Evolutionary conservation across 2,329 filamentous ascomycete genomes (phyloP), one percentile per base, ranked within the genome.

Genomic region (Hypomyces rosellus): DNA sequence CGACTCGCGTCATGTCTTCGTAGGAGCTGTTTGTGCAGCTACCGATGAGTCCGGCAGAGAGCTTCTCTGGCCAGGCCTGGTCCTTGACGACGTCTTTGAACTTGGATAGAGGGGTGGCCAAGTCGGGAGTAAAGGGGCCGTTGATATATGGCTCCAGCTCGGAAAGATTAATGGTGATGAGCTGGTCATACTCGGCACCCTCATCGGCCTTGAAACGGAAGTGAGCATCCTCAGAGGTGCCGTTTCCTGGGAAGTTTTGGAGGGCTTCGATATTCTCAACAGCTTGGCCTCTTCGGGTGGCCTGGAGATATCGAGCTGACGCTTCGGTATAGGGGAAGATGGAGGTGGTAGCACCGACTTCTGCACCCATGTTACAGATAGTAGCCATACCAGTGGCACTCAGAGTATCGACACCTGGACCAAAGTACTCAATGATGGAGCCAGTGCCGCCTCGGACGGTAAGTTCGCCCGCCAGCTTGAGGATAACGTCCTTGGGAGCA

Each of bases 11-110:
- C 93, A 99, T 99, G 67, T 99, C 93, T 71, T 96, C 87, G 69
- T 97, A 99, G 2, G 93, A 97, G 68, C 89, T 95, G 78, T 99
- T 99, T 46, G 93, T 99, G 77, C 93, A 99, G 73, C 90, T 96
- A 54, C 93, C 93, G 65, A 99, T 99, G 49, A 99, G 79, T 46
- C 91, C 91, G 22, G 93, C 92, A 12, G 90, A 93, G 54, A 99
- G 86, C 55, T 85, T 89, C 65, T 88, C 81, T 2, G 93, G 93
- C 93, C 93, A 99, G 46, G 86, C 75, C 69, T 96, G 89, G 60
- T 86, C 78, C 69, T 86, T 78, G 18, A 96, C 89, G 2, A 86
- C 84, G 52, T 88, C 80, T 65, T 90, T 89, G 74, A 99, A 99
- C 64, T 85, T 79, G 45, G 91, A 96, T 49, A 99, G 74, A 4